Evolutionary conservation across 176 grass and related monocot species (phyloP), one percentile per base, ranked within the genome.

Genomic region (Olyra latifolia): DNA sequence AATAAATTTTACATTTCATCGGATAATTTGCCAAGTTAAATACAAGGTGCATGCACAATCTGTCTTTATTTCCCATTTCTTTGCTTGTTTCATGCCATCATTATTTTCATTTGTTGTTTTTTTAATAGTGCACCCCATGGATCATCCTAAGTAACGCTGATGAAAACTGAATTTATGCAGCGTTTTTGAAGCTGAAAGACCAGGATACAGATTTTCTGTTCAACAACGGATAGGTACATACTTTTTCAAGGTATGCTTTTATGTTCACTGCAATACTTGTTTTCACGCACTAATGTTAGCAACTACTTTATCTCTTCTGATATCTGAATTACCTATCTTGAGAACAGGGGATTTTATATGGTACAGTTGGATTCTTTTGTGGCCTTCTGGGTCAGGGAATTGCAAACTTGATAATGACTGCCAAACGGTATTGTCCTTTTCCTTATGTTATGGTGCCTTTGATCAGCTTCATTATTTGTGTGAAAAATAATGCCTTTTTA

Each of bases 371-470:
- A 81, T 97, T 97, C 86, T 83, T 79, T 58, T 98, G 95, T 57
- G 92, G 92, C 38, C 83, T 94, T 76, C 83, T 98, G 50, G 92
- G 95, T 53, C 92, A 98, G 92, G 95, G 95, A 29, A 94, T 98
- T 82, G 95, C 95, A 27, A 98, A 98, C 85, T 87, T 98, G 89
- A 98, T 98, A 81, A 98, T 98, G 95, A 94, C 92, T 14, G 87
- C 92, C 64, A 98, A 98, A 85, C 69, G 92, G 89, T 91, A 78
- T 80, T 59, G 24, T 16, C 49, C 22, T 73, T 73, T 13, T 78
- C 40, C 12, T 59, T 72, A n/a, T 41, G 30, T 86, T 52, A 20
- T 23, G 2, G 39, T 61, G 29, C 13, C 56, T 61, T 61, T 71
- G 7, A 49, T 23, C 19, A 49, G 42, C 39, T 57, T 62, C 23